These are phyloP conservation scores for Ophiocordyceps camponoti-saundersi DNA, from an alignment of 2,329 filamentous ascomycete genomes.

Conservation along the genomic window DNA sequence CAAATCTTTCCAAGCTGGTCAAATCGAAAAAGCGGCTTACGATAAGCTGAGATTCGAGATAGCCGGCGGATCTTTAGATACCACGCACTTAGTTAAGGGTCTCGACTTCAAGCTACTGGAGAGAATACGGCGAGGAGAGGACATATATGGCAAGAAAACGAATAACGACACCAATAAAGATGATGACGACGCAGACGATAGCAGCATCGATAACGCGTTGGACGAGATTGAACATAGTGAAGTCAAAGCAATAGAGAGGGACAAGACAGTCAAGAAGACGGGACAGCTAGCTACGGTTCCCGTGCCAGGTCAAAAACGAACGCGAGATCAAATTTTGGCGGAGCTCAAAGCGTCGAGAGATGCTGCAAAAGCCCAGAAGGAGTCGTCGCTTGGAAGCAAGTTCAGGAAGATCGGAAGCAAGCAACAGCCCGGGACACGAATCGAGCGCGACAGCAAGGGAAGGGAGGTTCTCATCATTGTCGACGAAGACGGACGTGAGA, in stretches of 20 bases:
- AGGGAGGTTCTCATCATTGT: slow-evolving; percentile 48
- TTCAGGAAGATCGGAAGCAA: slow-evolving; percentile 49
- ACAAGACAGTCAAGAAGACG: slow-evolving; percentile 37
- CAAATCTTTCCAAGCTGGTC: slow-evolving; percentile 62
- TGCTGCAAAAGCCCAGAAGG: slow-evolving; percentile 37
- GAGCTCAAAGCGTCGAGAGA: slow-evolving; percentile 46
- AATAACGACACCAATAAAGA: slow-evolving; percentile 13
- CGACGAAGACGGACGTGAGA: slow-evolving; percentile 49
- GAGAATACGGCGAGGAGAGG: slow-evolving; percentile 49
- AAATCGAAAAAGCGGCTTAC: slow-evolving; percentile 69
- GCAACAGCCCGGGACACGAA: slow-evolving; percentile 34
- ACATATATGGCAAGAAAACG: slow-evolving; percentile 34
- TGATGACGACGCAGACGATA: slow-evolving; percentile 11
- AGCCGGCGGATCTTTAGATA: slow-evolving; percentile 61
- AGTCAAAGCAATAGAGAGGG: slow-evolving; percentile 33
- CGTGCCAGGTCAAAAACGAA: slow-evolving; percentile 41
- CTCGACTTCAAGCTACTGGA: slow-evolving; percentile 71
- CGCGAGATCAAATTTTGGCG: slow-evolving; percentile 48
- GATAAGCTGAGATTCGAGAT: slow-evolving; percentile 60
- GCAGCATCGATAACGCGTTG: slow-evolving; percentile 47
- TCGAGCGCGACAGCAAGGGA: slow-evolving; percentile 43
- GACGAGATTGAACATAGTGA: slow-evolving; percentile 38
- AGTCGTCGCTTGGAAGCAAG: slow-evolving; percentile 35
- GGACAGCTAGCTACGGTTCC: slow-evolving; percentile 40
- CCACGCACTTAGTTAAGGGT: slow-evolving; percentile 82